Percentiles rank a stretch among this genome's conserved stretches.
phyloP scores from a whole-genome alignment of 2,329 filamentous ascomycete genomes.

The Beauveria asiatica region DNA sequence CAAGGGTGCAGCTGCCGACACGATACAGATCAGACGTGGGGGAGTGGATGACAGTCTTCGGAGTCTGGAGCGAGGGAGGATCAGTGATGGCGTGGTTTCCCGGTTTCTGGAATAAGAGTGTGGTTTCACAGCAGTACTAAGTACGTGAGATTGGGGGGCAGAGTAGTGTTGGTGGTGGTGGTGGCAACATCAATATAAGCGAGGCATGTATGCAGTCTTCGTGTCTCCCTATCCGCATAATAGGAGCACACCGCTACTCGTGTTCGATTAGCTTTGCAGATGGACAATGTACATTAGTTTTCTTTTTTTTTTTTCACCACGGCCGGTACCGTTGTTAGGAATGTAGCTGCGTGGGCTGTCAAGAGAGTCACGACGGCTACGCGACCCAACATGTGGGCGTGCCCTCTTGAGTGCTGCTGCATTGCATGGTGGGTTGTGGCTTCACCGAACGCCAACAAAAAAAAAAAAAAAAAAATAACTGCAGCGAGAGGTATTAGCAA shows the following conservation, averaged over 20 bases:
- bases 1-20: background rate
- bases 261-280: background rate
- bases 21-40: background rate
- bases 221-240: background rate
- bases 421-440: background rate
- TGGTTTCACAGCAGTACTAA: background rate
- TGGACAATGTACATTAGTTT: background rate
- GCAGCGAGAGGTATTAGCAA: background rate
- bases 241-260: constrained; percentile 1
- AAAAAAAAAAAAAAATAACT: background rate
- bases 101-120: background rate
- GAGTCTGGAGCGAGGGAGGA: background rate
- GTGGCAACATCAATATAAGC: background rate
- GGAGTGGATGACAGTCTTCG: background rate
- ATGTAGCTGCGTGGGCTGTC: no score
- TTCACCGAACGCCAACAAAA: background rate
- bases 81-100: background rate
- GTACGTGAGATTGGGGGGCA: background rate
- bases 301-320: no score
- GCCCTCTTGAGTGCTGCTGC: background rate
- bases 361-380: no score
- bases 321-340: no score
- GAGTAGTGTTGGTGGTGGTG: background rate
- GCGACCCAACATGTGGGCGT: background rate
- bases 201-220: background rate